Evolutionary conservation across 2,329 filamentous ascomycete genomes (phyloP).

Genomic region (Penicillium verrucosum): DNA sequence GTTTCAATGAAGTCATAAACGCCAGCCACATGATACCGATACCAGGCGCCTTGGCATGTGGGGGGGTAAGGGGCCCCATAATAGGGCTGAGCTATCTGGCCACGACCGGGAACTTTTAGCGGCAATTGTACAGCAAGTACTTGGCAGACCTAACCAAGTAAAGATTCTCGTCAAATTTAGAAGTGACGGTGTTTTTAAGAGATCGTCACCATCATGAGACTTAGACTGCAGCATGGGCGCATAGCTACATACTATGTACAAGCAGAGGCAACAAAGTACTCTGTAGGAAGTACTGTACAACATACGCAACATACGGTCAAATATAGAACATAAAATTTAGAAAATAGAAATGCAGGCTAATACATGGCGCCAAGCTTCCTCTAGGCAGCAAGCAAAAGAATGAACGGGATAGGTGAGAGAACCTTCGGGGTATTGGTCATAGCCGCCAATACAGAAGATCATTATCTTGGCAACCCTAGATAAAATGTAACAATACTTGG

Average conservation of each 20-base stretch:
- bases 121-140: conserved; percentile 5
- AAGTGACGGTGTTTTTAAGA: not conserved
- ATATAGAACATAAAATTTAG: not conserved
- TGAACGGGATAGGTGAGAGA: conserved; percentile 15
- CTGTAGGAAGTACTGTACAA: not conserved
- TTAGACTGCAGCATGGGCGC: not conserved
- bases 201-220: conserved; percentile 7
- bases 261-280: not conserved
- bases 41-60: conserved; percentile 20
- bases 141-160: not conserved
- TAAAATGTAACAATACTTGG: not conserved
- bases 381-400: conserved; percentile 25
- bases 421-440: not conserved
- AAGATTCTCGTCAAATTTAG: not conserved
- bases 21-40: conserved; percentile 2
- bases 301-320: not conserved
- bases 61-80: conserved; percentile 5
- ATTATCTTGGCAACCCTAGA: not conserved
- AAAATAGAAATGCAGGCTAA: conserved; percentile 5
- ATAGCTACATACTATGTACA: not conserved
- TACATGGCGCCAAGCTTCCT: conserved; percentile 12
- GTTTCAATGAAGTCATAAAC: conserved; percentile 12
- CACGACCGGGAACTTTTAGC: conserved; percentile 4
- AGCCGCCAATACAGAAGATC: not conserved
- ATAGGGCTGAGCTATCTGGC: conserved; percentile 20